A percentile compares a stretch with the other conserved stretches of the same genome.
Evolutionary conservation across 2,329 filamentous ascomycete genomes (phyloP).

Genomic region (Thelonectria olida): DNA sequence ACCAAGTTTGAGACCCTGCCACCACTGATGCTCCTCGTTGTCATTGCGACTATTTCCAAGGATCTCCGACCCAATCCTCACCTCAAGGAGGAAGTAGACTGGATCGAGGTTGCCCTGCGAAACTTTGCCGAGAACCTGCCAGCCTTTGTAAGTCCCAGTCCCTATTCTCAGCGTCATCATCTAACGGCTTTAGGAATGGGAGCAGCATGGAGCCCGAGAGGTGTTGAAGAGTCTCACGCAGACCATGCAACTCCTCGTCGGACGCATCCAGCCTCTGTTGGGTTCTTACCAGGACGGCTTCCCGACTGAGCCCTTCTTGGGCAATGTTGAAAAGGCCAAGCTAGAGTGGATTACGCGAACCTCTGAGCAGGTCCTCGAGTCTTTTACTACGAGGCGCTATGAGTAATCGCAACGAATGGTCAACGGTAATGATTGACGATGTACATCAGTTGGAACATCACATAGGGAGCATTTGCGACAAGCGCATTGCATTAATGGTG

Average conservation of each 20-base stretch:
- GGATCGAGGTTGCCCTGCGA: conserved; percentile 69
- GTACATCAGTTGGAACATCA: conserved; percentile 36
- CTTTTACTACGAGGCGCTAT: conserved; percentile 44
- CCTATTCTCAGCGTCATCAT: too few relatives aligned
- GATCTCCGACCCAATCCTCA: conserved; percentile 62
- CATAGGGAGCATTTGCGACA: conserved; percentile 32
- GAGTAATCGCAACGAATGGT: conserved; percentile 35
- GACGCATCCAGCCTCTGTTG: conserved; percentile 46
- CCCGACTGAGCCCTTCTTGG: conserved; percentile 51
- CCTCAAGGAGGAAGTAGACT: conserved; percentile 65
- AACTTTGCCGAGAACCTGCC: conserved; percentile 59
- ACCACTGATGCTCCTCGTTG: conserved; percentile 69
- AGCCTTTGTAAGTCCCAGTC: conserved; percentile 57
- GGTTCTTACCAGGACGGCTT: conserved; percentile 47
- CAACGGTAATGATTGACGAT: conserved; percentile 39
- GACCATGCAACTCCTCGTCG: conserved; percentile 51
- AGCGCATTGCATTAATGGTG: conserved; percentile 34
- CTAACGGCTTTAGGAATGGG: conserved; percentile 49
- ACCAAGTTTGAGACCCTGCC: conserved; percentile 63
- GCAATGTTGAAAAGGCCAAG: conserved; percentile 49
- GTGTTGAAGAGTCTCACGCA: conserved; percentile 51
- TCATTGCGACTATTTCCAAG: conserved; percentile 70
- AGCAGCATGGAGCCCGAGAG: conserved; percentile 47
- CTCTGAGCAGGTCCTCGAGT: conserved; percentile 47
- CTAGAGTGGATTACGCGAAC: conserved; percentile 51